Conservation (phyloP, 129 eudicot species). For the Centella asiatica region DNA sequence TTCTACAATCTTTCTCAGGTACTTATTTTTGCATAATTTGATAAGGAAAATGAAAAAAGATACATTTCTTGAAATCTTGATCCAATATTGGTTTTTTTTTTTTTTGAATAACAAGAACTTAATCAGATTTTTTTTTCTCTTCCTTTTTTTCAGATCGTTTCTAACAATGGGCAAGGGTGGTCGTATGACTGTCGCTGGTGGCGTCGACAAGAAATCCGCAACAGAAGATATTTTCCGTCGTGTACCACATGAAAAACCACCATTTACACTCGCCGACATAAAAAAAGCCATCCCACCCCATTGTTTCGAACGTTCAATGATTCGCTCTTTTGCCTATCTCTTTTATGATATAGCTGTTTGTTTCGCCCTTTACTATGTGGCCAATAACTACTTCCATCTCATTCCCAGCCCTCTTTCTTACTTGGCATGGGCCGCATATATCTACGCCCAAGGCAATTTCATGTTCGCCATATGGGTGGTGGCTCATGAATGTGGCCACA, state of each 20-base stretch:
- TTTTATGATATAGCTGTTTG: conserved; percentile 22
- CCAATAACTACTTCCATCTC: conserved; percentile 15
- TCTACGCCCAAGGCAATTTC: conserved; percentile 23
- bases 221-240: conserved; percentile 9
- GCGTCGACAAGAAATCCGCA: neutral
- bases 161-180: conserved; percentile 34
- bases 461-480: conserved; percentile 6
- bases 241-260: conserved; percentile 29
- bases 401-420: conserved; percentile 18
- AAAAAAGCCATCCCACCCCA: conserved; percentile 39
- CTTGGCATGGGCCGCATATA: conserved; percentile 30
- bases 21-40: no score
- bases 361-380: conserved; percentile 26
- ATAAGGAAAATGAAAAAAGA: no score
- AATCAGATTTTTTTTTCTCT: no score
- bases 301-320: conserved; percentile 31
- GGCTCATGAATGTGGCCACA: conserved; percentile 5
- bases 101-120: no score
- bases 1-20: no score
- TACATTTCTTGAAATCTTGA: no score
- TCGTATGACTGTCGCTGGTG: conserved; percentile 8
- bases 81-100: no score
- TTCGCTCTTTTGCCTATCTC: conserved; percentile 30
- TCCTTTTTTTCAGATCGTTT: no score
- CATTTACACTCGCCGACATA: conserved; percentile 27